Base-by-base conservation (phyloP, 345 rosid species). In the Abelmoschus esculentus region DNA sequence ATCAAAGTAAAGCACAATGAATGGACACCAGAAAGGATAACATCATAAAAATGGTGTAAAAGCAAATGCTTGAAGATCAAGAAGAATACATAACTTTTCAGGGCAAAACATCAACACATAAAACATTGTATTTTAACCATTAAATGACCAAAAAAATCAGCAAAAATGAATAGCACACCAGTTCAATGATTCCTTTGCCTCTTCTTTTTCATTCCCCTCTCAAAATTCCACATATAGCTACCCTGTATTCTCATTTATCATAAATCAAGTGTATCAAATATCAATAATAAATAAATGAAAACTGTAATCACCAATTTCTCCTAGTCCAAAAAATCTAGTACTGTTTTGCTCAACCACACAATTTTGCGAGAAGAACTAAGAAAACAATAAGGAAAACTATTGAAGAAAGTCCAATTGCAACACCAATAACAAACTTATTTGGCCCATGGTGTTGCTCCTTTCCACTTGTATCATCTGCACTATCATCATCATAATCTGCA, bases 341-440 rank as follows among this genome's bases (percentile, higher is more conserved):
- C 18, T 52, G 44, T 52, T 14, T 13, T n/a, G 57, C 75, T 83
- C 75, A 84, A 65, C 80, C 73, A 76, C 98, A 92, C 81, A 91
- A 90, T 82, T 84, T 92, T 2, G 96, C 87, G 22, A 90, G 77
- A 69, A 90, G 78, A 69, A 92, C 74, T 72, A 92, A 76, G 86
- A 92, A 88, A 60, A 90, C 82, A 56, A 90, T 92, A 42, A 92
- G 91, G 81, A 92, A 90, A 7, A 92, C 95, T 67, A 90, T 82
- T 1, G 98, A 83, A 67, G 96, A 84, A 32, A 92, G 87, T 0
- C 84, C 96, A 74, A 90, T 92, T 3, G 96, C 95, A 31, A 92
- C 84, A 34, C 98, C 98, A 46, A 92, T 90, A 73, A 90, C 92
- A 49, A 90, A 82, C 81, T 92, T 92, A 38, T 79, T 92, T 36